A percentile compares a stretch with the other conserved stretches of the same genome.
Evolutionary conservation across 208 protist species (phyloP).

Genomic region (Endotrypanum monterogeii): DNA sequence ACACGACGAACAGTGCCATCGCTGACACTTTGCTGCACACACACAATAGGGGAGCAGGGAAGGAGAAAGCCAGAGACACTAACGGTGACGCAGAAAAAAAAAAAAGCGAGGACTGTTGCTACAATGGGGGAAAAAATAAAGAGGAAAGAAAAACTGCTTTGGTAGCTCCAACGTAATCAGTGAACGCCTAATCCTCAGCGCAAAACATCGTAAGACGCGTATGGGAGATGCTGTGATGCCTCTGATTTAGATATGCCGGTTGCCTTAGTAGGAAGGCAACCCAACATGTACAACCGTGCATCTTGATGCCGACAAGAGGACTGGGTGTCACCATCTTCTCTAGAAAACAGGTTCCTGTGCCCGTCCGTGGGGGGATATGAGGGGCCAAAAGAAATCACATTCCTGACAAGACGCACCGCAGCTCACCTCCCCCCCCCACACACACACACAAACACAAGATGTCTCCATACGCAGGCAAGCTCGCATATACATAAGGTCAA

Average conservation of each 20-base stretch:
- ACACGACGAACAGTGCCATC: background rate
- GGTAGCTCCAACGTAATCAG: background rate
- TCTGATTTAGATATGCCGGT: constrained; percentile 1
- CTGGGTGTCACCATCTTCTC: no score
- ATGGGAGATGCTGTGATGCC: background rate
- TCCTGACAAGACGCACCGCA: no score
- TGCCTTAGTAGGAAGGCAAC: background rate
- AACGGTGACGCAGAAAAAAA: background rate
- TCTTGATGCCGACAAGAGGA: background rate
- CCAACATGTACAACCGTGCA: background rate
- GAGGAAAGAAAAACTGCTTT: background rate
- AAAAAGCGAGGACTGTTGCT: background rate
- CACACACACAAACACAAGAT: no score
- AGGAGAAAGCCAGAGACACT: background rate
- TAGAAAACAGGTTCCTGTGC: no score
- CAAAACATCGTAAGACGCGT: background rate
- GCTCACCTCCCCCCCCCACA: no score
- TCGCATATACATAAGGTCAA: no score
- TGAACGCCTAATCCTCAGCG: constrained; percentile 8
- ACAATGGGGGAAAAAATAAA: constrained; percentile 4
- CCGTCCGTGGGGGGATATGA: no score
- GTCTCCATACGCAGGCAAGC: no score
- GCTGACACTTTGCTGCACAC: background rate
- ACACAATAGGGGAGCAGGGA: background rate
- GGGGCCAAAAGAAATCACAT: no score